Evolutionary conservation across 1,139 yeast genomes (phyloP).

Genomic region (Meyerozyma athensensis): DNA sequence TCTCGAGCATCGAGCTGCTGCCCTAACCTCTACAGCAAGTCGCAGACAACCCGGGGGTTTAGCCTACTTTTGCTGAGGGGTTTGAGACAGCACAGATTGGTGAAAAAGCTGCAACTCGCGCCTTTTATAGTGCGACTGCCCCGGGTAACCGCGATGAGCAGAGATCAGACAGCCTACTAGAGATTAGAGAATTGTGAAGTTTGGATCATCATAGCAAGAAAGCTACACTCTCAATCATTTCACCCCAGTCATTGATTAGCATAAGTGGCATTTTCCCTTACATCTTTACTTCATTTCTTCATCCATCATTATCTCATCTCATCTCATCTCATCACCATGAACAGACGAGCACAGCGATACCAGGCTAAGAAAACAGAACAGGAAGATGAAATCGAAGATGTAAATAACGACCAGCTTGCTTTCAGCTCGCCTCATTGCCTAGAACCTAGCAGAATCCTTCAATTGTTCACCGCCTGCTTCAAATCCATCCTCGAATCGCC

Average conservation of each 20-base stretch:
- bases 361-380: not conserved
- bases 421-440: conserved; percentile 26
- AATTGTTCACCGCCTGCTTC: conserved; percentile 47
- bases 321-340: conserved; percentile 3
- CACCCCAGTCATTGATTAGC: no score
- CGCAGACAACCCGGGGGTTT: conserved; percentile 29
- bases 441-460: conserved; percentile 39
- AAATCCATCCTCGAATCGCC: conserved; percentile 41
- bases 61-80: conserved; percentile 29
- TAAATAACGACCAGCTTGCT: conserved; percentile 24
- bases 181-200: no score
- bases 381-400: not conserved
- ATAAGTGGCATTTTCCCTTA: no score
- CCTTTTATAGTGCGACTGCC: not conserved
- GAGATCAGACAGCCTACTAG: no score
- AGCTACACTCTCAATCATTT: no score
- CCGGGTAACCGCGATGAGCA: no score
- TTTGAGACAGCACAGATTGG: conserved; percentile 50
- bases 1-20: conserved; percentile 72
- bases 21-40: conserved; percentile 35
- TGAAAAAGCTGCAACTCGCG: conserved; percentile 1
- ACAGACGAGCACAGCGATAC: conserved; percentile 3
- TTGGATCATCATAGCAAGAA: no score
- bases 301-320: no score
- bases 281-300: no score